phyloP scores from a whole-genome alignment of 1,284 basidiomycete genomes.

The Cutaneotrichosporon cyanovorans region DNA sequence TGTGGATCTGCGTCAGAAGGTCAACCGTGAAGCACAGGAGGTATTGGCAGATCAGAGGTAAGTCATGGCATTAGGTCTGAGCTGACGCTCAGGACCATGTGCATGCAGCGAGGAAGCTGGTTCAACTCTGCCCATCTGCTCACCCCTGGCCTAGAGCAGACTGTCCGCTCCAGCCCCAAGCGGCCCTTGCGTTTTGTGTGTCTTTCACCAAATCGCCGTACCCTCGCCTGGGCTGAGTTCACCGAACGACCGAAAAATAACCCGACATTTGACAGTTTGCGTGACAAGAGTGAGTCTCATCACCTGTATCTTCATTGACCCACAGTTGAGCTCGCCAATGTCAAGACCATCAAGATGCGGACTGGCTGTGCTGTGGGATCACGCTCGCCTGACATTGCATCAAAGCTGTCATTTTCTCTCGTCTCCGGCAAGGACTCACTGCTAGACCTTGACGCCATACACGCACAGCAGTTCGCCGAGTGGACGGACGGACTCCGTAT shows the following conservation, averaged over 20 bases:
- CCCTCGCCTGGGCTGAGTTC: slow-evolving; percentile 38
- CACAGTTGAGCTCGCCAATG: slow-evolving; percentile 62
- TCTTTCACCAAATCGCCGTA: slow-evolving; percentile 33
- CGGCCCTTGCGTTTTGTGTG: slow-evolving; percentile 36
- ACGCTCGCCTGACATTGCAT: slow-evolving; percentile 45
- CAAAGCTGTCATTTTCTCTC: slow-evolving; percentile 72
- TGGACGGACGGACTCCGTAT: slow-evolving; percentile 95
- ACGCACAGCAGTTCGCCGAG: slow-evolving; percentile 79
- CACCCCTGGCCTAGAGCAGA: slow-evolving; percentile 21
- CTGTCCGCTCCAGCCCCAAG: slow-evolving; percentile 18
- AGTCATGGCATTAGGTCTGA: slow-evolving; percentile 4
- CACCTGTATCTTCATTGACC: slow-evolving; percentile 1
- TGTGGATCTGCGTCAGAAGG: slow-evolving; percentile 73
- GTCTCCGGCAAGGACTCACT: slow-evolving; percentile 60
- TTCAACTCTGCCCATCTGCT: slow-evolving; percentile 36
- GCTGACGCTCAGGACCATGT: slow-evolving; percentile 25
- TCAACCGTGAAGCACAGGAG: slow-evolving; percentile 86
- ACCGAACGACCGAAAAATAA: slow-evolving; percentile 13
- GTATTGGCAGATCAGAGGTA: slow-evolving; percentile 75
- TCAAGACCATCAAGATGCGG: slow-evolving; percentile 69
- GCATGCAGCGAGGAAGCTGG: slow-evolving; percentile 43
- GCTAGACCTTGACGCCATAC: slow-evolving; percentile 78
- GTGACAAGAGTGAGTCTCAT: slow-evolving; percentile 54
- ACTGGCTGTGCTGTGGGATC: slow-evolving; percentile 57
- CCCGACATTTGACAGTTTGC: slow-evolving; percentile 28